Base-by-base conservation (phyloP, 768 basidiomycete genomes). In the Favolaschia claudopus region DNA sequence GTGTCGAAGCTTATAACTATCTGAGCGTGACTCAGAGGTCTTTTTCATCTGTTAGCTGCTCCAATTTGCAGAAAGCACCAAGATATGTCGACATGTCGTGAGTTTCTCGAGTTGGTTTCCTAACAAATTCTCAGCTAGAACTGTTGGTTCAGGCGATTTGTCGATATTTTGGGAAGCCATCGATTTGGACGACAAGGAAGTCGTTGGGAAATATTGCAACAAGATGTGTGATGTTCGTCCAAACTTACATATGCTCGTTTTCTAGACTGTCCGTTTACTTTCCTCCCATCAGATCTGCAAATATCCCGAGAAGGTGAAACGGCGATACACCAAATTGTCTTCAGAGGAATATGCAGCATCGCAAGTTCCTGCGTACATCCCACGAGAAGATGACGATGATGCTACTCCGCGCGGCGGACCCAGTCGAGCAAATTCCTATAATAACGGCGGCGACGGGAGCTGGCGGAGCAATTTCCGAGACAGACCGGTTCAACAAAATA, bases 91-190 rank as follows among this genome's bases (percentile, higher is more conserved):
- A 34, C 92, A 94, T 74, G 78, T 92, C 24, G 91, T 92, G 64
- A 60, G 88, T 74, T 8, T 22, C 17, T 17, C 10, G 9, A 47
- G 39, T 24, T 27, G 36, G 8, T 14, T 9, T 29, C 20, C 24
- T 45, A 31, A 38, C 20, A 17, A 17, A 29, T 19, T 28, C n/a
- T 17, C 9, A 9, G 10, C 38, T 37, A 12, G 42, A 33, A 29
- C 19, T 27, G 39, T 45, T 38, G 15, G 28, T 10, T 42, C 47
- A 93, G 89, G 78, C 82, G 2, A 88, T 94, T 56, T 93, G 93
- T 67, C 85, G 84, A 42, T 92, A 91, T 69, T 94, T 95, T 62
- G 93, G 90, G 1, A 93, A 94, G 72, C 60, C 66, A 83, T 92
- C 33, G 80, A 90, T 60, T 65, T 74, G 7, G 71, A 67, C 12